Percentiles rank a stretch among this genome's conserved stretches.
phyloP scores from a whole-genome alignment of 805 yeast species.

The Candida golubevii region DNA sequence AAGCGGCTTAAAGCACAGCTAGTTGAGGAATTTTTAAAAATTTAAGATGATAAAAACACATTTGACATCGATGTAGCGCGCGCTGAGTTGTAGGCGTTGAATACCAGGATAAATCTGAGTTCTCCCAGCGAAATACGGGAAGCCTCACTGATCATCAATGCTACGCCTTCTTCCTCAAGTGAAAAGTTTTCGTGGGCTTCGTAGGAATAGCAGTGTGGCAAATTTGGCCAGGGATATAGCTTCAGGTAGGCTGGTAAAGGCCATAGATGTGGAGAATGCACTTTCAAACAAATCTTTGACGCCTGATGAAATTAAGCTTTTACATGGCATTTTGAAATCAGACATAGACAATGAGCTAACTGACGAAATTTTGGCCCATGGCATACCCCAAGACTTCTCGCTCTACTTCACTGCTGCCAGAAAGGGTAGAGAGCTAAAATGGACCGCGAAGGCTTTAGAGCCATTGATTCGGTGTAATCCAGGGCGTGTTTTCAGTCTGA shows the following conservation, averaged over 20 bases:
- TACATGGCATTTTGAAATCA: conserved; percentile 6
- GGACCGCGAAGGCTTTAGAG: conserved; percentile 14
- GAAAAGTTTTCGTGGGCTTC: neutral
- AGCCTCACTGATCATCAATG: neutral
- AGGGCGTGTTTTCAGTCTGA: conserved; percentile 48
- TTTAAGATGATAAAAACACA: no score
- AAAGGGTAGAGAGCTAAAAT: conserved; percentile 7
- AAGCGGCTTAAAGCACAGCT: conserved; percentile 10
- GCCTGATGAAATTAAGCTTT: conserved; percentile 4
- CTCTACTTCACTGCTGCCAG: conserved; percentile 22
- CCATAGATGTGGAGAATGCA: neutral
- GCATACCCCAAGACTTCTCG: conserved; percentile 24
- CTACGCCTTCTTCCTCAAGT: neutral
- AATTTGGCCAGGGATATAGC: neutral
- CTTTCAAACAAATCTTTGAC: neutral
- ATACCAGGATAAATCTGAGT: no score
- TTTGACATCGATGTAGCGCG: no score
- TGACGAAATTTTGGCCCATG: conserved; percentile 19
- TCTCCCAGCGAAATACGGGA: no score
- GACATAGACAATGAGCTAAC: conserved; percentile 10
- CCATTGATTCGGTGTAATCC: conserved; percentile 36
- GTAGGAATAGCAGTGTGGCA: conserved; percentile 8
- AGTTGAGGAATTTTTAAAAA: neutral
- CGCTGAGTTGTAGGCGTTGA: no score
- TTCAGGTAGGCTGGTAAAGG: conserved; percentile 1